Evolutionary conservation across 306 rosid genomes (phyloP).

Genomic region (Ceratonia siliqua): DNA sequence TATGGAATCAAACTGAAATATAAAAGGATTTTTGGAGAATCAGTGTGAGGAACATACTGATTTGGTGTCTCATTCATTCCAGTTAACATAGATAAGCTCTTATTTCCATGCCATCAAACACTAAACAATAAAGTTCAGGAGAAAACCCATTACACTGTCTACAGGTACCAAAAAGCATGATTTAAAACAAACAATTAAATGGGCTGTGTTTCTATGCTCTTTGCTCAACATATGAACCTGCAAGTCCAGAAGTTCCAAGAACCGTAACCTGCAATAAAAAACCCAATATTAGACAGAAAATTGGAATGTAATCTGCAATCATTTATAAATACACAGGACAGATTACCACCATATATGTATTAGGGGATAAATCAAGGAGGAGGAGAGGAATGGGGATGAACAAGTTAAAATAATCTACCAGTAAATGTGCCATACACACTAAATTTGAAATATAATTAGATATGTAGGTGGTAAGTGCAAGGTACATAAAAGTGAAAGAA

Average conservation of each 20-base stretch:
- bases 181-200: slow-evolving; percentile 39
- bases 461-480: neutral
- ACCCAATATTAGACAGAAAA: slow-evolving; percentile 15
- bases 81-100: slow-evolving; percentile 44
- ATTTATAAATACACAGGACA: neutral
- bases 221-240: slow-evolving; percentile 92
- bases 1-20: slow-evolving; percentile 2
- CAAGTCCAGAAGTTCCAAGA: slow-evolving; percentile 97
- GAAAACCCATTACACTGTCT: slow-evolving; percentile 36
- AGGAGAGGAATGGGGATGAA: neutral
- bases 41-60: neutral
- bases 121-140: slow-evolving; percentile 38
- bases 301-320: slow-evolving; percentile 17
- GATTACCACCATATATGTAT: neutral
- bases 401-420: neutral
- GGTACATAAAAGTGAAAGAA: neutral
- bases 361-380: neutral
- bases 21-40: neutral
- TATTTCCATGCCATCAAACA: slow-evolving; percentile 52
- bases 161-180: slow-evolving; percentile 41
- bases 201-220: slow-evolving; percentile 57
- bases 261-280: slow-evolving; percentile 68
- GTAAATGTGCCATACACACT: neutral
- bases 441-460: slow-evolving; percentile 14
- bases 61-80: slow-evolving; percentile 28